phyloP scores from a whole-genome alignment of 2,329 filamentous ascomycete species.

The Magnaporthiopsis poae region DNA sequence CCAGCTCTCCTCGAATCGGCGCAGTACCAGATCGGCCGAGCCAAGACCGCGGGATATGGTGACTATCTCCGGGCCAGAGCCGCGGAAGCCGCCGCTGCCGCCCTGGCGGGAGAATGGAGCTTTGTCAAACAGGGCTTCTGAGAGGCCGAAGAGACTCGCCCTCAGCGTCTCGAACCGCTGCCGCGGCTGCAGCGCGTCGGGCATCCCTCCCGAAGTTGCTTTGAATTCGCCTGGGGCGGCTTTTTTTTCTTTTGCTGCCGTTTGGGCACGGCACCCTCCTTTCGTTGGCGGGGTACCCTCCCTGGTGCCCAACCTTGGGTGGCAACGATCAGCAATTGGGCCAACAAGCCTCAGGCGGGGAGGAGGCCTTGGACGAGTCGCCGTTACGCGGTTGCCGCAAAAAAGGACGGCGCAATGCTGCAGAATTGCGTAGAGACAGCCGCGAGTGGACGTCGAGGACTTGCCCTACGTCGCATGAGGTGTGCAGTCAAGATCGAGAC shows the following conservation, averaged over 20 bases:
- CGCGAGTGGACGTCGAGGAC: background rate
- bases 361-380: background rate
- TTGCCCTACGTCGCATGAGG: background rate
- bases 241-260: background rate
- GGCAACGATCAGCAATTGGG: background rate
- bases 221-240: background rate
- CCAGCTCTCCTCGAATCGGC: conserved; percentile 8
- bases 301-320: background rate
- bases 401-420: background rate
- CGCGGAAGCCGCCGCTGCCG: conserved; percentile 6
- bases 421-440: background rate
- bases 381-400: background rate
- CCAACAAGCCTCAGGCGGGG: background rate
- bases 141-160: conserved; percentile 5
- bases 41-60: conserved; percentile 8
- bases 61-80: conserved; percentile 3
- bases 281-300: background rate
- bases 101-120: conserved; percentile 6
- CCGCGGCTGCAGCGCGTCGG: conserved; percentile 1
- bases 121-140: conserved; percentile 9
- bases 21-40: conserved; percentile 3
- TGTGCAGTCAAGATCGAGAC: background rate
- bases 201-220: background rate
- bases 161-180: conserved; percentile 8
- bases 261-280: background rate